Conservation (phyloP, 2,329 filamentous ascomycete genomes). For the Diplodia seriata region DNA sequence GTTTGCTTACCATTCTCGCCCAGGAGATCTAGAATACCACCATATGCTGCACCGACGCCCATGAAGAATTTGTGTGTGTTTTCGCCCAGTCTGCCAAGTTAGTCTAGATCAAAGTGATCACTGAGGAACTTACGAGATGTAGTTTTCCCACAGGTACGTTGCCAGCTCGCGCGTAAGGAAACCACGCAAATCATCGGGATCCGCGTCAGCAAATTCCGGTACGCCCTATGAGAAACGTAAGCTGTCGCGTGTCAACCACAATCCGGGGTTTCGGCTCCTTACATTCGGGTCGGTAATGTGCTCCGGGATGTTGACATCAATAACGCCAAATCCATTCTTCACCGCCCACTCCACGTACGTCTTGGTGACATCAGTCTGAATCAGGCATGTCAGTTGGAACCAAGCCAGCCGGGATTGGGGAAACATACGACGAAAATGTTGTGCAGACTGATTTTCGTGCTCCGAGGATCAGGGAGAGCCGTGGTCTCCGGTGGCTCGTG, state of each 20-base stretch:
- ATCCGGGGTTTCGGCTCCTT: constrained; percentile 35
- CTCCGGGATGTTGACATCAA: constrained; percentile 90
- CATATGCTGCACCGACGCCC: constrained; percentile 87
- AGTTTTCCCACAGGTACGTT: constrained; percentile 95
- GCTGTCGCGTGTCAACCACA: background rate
- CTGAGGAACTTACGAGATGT: constrained; percentile 69
- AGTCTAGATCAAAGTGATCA: constrained; percentile 8
- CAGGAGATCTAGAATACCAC: constrained; percentile 81
- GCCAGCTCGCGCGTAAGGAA: constrained; percentile 71
- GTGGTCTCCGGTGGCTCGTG: constrained; percentile 74
- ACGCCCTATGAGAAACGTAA: constrained; percentile 40
- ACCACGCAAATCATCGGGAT: constrained; percentile 52
- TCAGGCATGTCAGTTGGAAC: constrained; percentile 35
- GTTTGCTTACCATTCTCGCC: constrained; percentile 69
- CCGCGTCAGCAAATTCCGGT: constrained; percentile 53
- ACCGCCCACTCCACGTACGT: constrained; percentile 86
- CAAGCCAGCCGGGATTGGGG: constrained; percentile 8
- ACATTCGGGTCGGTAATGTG: constrained; percentile 72
- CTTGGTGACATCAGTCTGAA: constrained; percentile 78
- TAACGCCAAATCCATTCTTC: constrained; percentile 77
- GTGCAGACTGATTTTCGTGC: constrained; percentile 77
- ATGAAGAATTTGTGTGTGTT: constrained; percentile 80
- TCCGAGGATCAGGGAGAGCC: constrained; percentile 55
- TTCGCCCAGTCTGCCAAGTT: constrained; percentile 61
- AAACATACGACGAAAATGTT: constrained; percentile 84